A percentile compares a stretch with the other conserved stretches of the same genome.
Conservation (phyloP, 345 rosid genomes). For the Barbarea vulgaris region DNA sequence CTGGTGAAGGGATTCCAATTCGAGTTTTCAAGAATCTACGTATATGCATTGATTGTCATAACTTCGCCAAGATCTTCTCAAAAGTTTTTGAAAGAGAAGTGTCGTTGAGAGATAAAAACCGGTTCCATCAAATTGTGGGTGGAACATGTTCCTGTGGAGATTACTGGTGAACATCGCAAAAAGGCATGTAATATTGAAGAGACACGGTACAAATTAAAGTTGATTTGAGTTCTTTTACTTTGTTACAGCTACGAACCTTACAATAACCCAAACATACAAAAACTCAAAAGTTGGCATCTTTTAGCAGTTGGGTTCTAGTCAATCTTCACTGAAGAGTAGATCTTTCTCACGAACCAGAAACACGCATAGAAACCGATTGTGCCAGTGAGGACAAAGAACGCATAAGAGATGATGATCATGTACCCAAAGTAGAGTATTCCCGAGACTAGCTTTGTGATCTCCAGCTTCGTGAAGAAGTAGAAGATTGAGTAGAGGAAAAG, state of each 20-base stretch:
- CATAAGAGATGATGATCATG: constrained; percentile 83
- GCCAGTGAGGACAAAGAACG: constrained; percentile 93
- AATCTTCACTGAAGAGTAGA: constrained; percentile 92
- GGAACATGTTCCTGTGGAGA: constrained; percentile 84
- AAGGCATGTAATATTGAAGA: constrained; percentile 29
- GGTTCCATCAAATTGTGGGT: constrained; percentile 64
- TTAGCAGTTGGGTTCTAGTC: constrained; percentile 54
- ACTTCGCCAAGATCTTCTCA: constrained; percentile 77
- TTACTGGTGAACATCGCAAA: constrained; percentile 59
- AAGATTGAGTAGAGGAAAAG: constrained; percentile 94
- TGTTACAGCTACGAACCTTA: constrained; percentile 40
- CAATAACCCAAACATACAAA: constrained; percentile 41
- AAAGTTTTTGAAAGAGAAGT: constrained; percentile 59
- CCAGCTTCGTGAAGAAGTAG: constrained; percentile 96
- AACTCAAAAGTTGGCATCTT: constrained; percentile 37
- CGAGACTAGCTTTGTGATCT: constrained; percentile 84
- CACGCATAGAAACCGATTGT: constrained; percentile 96
- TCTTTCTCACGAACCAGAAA: constrained; percentile 96
- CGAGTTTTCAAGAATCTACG: constrained; percentile 83
- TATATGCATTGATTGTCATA: constrained; percentile 87
- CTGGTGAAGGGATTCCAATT: constrained; percentile 51
- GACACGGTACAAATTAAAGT: constrained; percentile 24
- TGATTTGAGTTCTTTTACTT: constrained; percentile 25
- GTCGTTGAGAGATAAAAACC: constrained; percentile 72
- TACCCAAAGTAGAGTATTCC: constrained; percentile 94